These are phyloP conservation scores for Pseudogymnoascus sp. DNA, from an alignment of 2,329 filamentous ascomycete genomes.

Conservation along the genomic window DNA sequence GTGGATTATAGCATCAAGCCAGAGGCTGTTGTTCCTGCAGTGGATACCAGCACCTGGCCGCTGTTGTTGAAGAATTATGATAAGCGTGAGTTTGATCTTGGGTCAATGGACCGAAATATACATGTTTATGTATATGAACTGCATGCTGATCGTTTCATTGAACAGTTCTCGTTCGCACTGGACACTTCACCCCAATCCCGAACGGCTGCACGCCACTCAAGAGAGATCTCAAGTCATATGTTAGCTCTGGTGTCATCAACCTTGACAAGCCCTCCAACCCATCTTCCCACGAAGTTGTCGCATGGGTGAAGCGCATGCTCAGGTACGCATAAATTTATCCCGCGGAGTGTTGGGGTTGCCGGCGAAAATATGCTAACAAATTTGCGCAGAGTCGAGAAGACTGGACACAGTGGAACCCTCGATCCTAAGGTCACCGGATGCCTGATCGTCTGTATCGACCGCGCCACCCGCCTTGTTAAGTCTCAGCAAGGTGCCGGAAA, in stretches of 20 bases:
- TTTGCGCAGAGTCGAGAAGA: constrained; percentile 70
- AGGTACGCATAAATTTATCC: constrained; percentile 44
- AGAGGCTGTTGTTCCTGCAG: constrained; percentile 64
- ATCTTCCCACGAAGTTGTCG: constrained; percentile 96
- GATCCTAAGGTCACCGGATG: constrained; percentile 97
- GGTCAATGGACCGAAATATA: neutral
- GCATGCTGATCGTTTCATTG: constrained; percentile 10
- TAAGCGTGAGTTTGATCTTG: constrained; percentile 54
- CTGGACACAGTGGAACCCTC: constrained; percentile 94
- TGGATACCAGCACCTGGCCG: constrained; percentile 87
- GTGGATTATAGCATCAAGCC: constrained; percentile 88
- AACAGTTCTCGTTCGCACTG: constrained; percentile 80
- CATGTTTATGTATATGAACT: constrained; percentile 14
- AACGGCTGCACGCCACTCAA: constrained; percentile 84
- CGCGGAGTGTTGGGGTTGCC: neutral
- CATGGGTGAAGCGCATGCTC: constrained; percentile 97
- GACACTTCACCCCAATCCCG: constrained; percentile 94
- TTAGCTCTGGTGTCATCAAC: constrained; percentile 97
- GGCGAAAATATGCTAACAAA: constrained; percentile 16
- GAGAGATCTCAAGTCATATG: constrained; percentile 93
- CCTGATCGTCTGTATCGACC: constrained; percentile 90
- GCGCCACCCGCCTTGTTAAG: constrained; percentile 94
- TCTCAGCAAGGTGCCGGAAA: constrained; percentile 98
- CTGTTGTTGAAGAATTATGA: constrained; percentile 94
- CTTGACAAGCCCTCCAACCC: constrained; percentile 96